A percentile compares a stretch with the other conserved stretches of the same genome.
These are phyloP conservation scores for Acanthamoeba sp. DNA, from an alignment of 208 protist genomes.

Conservation along the genomic window DNA sequence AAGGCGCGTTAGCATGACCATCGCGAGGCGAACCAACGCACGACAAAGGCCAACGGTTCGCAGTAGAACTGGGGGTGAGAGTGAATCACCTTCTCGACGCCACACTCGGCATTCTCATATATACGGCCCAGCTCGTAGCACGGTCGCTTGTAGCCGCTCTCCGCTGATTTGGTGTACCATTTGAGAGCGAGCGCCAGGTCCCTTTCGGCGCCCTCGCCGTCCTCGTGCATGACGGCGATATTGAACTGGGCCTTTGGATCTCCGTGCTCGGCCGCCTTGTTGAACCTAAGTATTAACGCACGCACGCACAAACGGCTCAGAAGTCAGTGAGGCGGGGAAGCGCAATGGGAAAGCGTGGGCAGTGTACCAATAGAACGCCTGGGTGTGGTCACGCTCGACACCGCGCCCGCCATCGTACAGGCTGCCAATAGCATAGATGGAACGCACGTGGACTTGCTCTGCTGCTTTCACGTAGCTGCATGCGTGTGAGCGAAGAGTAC, in stretches of 20 bases:
- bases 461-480: slow-evolving; percentile 15
- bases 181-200: slow-evolving; percentile 46
- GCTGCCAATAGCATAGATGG: slow-evolving; percentile 61
- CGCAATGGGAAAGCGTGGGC: neutral
- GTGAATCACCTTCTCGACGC: slow-evolving; percentile 33
- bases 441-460: slow-evolving; percentile 22
- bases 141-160: slow-evolving; percentile 68
- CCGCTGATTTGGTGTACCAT: slow-evolving; percentile 71
- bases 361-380: slow-evolving; percentile 43
- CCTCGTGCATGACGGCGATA: slow-evolving; percentile 54
- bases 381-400: slow-evolving; percentile 53
- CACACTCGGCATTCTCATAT: slow-evolving; percentile 59
- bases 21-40: neutral
- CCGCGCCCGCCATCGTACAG: slow-evolving; percentile 29
- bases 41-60: neutral
- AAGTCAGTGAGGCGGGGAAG: too few relatives aligned
- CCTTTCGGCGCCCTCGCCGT: slow-evolving; percentile 49
- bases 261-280: slow-evolving; percentile 47
- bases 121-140: slow-evolving; percentile 59
- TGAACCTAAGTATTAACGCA: neutral
- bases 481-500: neutral
- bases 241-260: slow-evolving; percentile 70
- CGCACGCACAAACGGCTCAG: too few relatives aligned
- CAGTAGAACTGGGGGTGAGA: too few relatives aligned
- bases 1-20: neutral